Percentiles rank a stretch among this genome's conserved stretches.
Evolutionary conservation across 148 eudicot genomes (phyloP).

Genomic region (Vaccinium vitisidaea): DNA sequence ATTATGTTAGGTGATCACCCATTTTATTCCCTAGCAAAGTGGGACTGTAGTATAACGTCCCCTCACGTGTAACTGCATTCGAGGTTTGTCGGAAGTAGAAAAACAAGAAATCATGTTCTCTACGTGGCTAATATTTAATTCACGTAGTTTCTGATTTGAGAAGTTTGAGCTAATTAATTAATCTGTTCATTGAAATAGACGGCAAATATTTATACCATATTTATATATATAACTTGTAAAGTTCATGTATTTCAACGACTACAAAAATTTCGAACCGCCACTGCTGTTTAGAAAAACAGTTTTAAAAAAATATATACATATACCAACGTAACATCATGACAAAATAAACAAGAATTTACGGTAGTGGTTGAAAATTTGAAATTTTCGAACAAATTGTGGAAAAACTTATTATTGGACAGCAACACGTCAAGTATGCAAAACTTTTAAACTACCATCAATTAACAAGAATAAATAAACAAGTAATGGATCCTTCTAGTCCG

Average conservation of each 20-base stretch:
- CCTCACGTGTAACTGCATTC: too few species aligned
- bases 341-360: neutral
- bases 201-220: too few species aligned
- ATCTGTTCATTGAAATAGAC: too few species aligned
- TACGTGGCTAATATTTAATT: neutral
- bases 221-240: neutral
- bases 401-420: neutral
- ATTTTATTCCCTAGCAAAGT: too few species aligned
- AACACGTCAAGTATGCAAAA: neutral
- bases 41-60: too few species aligned
- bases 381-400: neutral
- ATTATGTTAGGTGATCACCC: too few species aligned
- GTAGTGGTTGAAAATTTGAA: neutral
- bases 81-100: neutral
- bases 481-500: neutral
- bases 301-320: neutral
- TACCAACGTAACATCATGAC: neutral
- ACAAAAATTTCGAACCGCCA: neutral
- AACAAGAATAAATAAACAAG: neutral
- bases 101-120: neutral
- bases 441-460: neutral
- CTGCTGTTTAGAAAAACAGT: neutral
- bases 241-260: neutral
- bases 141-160: too few species aligned
- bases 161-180: too few species aligned